Percentiles rank a stretch among this genome's conserved stretches.
Conservation (phyloP, 495 filamentous ascomycete species). For the Aspergillus biplanus region DNA sequence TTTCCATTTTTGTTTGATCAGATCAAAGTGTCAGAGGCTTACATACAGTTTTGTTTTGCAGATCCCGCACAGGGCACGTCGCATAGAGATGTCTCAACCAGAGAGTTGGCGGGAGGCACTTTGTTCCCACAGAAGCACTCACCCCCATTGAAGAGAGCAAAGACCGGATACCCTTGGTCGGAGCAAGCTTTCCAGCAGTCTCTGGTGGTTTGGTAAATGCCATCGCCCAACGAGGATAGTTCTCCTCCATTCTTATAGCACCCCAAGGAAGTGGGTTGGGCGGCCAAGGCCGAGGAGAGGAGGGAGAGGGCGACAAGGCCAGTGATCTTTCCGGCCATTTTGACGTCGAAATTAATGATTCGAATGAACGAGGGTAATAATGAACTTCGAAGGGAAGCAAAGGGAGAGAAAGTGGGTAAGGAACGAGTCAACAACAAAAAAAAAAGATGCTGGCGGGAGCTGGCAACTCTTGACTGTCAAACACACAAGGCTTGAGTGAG, state of each 20-base stretch:
- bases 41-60: constrained; percentile 38
- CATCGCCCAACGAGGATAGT: constrained; percentile 28
- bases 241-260: constrained; percentile 40
- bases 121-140: constrained; percentile 44
- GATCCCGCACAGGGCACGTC: constrained; percentile 38
- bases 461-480: too few species aligned
- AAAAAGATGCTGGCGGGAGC: too few species aligned
- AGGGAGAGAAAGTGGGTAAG: neutral
- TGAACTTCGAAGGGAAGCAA: neutral
- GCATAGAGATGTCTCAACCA: constrained; percentile 40
- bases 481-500: neutral
- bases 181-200: constrained; percentile 38
- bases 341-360: neutral
- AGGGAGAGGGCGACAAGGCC: neutral
- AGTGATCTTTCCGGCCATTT: neutral
- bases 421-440: too few species aligned
- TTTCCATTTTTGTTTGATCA: neutral
- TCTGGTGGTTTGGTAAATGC: constrained; percentile 34
- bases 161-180: constrained; percentile 30
- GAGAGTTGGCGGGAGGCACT: constrained; percentile 31
- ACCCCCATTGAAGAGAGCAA: constrained; percentile 34
- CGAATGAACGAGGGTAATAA: neutral
- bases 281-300: neutral
- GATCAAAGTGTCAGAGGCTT: neutral
- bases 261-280: constrained; percentile 22